Percentiles rank a stretch among this genome's conserved stretches.
Conservation (phyloP, 1,284 basidiomycete species). For the Mixia osmundae region DNA sequence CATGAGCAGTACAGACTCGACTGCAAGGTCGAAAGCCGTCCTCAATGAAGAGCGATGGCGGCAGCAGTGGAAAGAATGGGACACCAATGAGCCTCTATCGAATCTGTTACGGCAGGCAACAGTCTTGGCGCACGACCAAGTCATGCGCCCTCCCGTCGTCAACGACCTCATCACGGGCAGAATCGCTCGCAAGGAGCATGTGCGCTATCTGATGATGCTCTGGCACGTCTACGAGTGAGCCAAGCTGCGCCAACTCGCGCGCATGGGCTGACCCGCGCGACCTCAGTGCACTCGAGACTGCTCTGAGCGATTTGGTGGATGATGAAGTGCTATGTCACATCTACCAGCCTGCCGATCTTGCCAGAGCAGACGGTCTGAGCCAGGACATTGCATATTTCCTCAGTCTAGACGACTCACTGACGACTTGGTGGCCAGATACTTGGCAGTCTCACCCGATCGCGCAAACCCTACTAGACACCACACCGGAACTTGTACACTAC, state of each 20-base stretch:
- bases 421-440: too few relatives aligned
- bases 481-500: slow-evolving; percentile 33
- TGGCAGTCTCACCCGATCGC: slow-evolving; percentile 37
- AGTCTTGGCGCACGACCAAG: slow-evolving; percentile 6
- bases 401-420: slow-evolving; percentile 28
- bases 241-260: slow-evolving; percentile 2
- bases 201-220: slow-evolving; percentile 45
- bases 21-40: too few relatives aligned
- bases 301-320: slow-evolving; percentile 36
- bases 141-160: slow-evolving; percentile 6
- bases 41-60: too few relatives aligned
- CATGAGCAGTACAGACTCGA: too few relatives aligned
- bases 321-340: slow-evolving; percentile 40
- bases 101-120: slow-evolving; percentile 5
- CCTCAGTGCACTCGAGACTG: slow-evolving; percentile 37
- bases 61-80: too few relatives aligned
- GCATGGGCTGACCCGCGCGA: slow-evolving; percentile 2
- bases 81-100: slow-evolving; percentile 1
- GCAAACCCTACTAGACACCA: slow-evolving; percentile 28
- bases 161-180: slow-evolving; percentile 8
- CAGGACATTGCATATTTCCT: slow-evolving; percentile 45
- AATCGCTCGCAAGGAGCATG: slow-evolving; percentile 9
- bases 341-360: slow-evolving; percentile 43
- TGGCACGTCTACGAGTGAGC: slow-evolving; percentile 56
- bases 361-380: slow-evolving; percentile 34